phyloP scores from a whole-genome alignment of 805 yeast species.

The Vanderwaltozyma verrucispora region DNA sequence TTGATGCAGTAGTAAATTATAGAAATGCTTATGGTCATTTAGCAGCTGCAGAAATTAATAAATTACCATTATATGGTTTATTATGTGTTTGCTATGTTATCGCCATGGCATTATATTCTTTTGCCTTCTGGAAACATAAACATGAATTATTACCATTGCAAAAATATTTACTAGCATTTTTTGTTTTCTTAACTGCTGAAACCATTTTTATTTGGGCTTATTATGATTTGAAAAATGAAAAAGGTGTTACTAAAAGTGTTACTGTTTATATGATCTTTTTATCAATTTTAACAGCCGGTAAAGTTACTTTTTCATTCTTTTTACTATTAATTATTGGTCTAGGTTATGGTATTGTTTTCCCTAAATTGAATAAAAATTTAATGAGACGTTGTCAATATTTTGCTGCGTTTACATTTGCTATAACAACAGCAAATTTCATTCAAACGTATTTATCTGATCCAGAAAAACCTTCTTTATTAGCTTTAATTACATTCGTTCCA shows the following conservation, averaged over 20 bases:
- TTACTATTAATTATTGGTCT: slow-evolving; percentile 72
- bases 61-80: slow-evolving; percentile 79
- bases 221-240: slow-evolving; percentile 69
- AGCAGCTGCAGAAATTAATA: slow-evolving; percentile 85
- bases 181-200: slow-evolving; percentile 72
- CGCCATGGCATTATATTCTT: slow-evolving; percentile 71
- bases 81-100: slow-evolving; percentile 76
- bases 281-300: slow-evolving; percentile 67
- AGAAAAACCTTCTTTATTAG: slow-evolving; percentile 38
- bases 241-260: slow-evolving; percentile 45
- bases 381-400: slow-evolving; percentile 65
- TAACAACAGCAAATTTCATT: slow-evolving; percentile 44
- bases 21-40: slow-evolving; percentile 88
- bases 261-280: slow-evolving; percentile 69
- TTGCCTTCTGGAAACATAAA: slow-evolving; percentile 75
- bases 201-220: slow-evolving; percentile 85
- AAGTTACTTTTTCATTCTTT: slow-evolving; percentile 82
- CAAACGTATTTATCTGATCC: slow-evolving; percentile 44
- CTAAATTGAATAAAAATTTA: slow-evolving; percentile 61
- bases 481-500: slow-evolving; percentile 59
- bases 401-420: slow-evolving; percentile 45
- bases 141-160: slow-evolving; percentile 84
- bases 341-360: slow-evolving; percentile 92
- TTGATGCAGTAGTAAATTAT: slow-evolving; percentile 62
- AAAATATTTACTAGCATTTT: slow-evolving; percentile 79